Evolutionary conservation across 2,329 filamentous ascomycete genomes (phyloP), one percentile per base, ranked within the genome.

Genomic region (Arthroderma sp.): DNA sequence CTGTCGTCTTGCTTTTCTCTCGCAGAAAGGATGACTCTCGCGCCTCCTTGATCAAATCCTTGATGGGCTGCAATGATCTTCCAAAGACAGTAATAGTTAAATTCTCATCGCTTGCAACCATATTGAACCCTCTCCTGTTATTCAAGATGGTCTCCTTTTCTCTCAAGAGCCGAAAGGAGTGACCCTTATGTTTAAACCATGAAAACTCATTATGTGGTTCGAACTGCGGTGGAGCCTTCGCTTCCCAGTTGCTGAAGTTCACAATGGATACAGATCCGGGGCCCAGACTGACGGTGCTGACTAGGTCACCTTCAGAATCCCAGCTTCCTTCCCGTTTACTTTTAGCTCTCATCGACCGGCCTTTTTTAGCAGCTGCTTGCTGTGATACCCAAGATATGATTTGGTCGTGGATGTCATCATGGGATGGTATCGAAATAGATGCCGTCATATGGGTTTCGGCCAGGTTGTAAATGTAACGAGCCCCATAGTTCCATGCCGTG

Each of bases 301-400:
- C 56, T 32, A 51, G 58, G 8, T 57, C 55, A 9, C 66, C 59
- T 6, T 59, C 48, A 11, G 50, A 40, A 36, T 66, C 75, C 74
- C 75, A 79, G 0, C 72, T 71, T 10, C 66, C 72, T 51, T 68
- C 71, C 42, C 66, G 68, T 2, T 68, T 66, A 0, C 75, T 78
- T 55, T 78, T 72, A 4, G 74, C 77, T 49, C 69, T 72, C 11
- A 80, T 60, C 3, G 67, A 68, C 8, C 74, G 68, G 30, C 73
- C 74, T 39, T 68, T 68, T 31, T 66, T 65, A 47, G 75, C 69
- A 22, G 60, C 64, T 6, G 71, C 70, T 54, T 78, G 72, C 36
- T 68, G 57, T 0, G 74, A 71, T 2, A 81, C 65, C 65, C 75
- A 81, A 46, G 71, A 68, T 65, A 80, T 77, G 42, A 81, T 54